These are phyloP conservation scores for Pythium phragmitis DNA, from an alignment of 352 stramenopile genomes.

Conservation along the genomic window DNA sequence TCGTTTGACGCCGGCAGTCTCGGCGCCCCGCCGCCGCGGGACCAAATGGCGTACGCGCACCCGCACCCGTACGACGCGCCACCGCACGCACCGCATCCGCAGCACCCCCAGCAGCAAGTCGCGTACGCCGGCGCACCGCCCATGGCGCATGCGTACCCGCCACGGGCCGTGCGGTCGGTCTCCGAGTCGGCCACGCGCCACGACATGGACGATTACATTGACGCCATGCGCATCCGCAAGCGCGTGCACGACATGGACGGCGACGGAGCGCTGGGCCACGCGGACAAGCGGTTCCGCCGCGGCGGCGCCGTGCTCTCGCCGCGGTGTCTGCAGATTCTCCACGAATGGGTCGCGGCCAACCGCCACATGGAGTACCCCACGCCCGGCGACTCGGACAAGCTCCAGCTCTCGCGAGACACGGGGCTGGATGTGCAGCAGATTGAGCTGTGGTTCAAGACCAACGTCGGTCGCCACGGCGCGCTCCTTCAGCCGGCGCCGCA, in stretches of 20 bases:
- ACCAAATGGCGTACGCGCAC: constrained; percentile 18
- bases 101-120: constrained; percentile 28
- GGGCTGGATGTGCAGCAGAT: constrained; percentile 79
- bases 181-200: constrained; percentile 54
- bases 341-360: constrained; percentile 74
- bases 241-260: constrained; percentile 43
- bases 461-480: constrained; percentile 57
- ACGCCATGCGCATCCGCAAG: constrained; percentile 67
- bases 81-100: constrained; percentile 2
- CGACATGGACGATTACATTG: constrained; percentile 65
- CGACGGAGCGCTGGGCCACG: constrained; percentile 14
- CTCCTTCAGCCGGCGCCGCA: constrained; percentile 7
- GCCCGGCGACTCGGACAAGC: constrained; percentile 62
- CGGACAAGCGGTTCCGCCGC: constrained; percentile 49
- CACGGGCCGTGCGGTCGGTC: constrained; percentile 57
- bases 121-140: not conserved
- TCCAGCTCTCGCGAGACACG: constrained; percentile 72
- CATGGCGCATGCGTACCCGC: constrained; percentile 28
- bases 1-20: constrained; percentile 74
- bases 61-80: constrained; percentile 18
- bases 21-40: constrained; percentile 22
- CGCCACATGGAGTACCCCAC: constrained; percentile 63
- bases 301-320: constrained; percentile 58
- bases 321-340: constrained; percentile 69
- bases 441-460: constrained; percentile 83